These are phyloP conservation scores for Dryas alaskensis DNA, from an alignment of 306 rosid species.

Conservation along the genomic window DNA sequence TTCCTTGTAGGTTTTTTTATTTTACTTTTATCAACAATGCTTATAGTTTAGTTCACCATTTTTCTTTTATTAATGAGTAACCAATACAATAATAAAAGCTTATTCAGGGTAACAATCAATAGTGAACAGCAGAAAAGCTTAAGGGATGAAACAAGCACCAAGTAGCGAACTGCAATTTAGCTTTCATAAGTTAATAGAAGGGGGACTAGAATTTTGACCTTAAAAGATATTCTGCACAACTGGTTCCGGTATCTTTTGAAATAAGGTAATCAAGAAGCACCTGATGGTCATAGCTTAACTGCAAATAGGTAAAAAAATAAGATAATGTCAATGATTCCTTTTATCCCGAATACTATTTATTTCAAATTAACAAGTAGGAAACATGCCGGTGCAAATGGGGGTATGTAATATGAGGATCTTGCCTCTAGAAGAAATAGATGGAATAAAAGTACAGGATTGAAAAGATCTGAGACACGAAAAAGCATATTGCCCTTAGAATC, in stretches of 20 bases:
- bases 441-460: constrained; percentile 67
- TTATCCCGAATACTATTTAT: background rate
- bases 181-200: background rate
- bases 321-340: background rate
- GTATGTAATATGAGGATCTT: constrained; percentile 24
- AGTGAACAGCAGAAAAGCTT: background rate
- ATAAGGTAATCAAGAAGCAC: constrained; percentile 93
- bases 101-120: no score
- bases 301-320: constrained; percentile 34
- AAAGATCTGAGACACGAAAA: constrained; percentile 50
- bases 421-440: constrained; percentile 81
- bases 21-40: no score
- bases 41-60: background rate
- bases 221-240: constrained; percentile 79
- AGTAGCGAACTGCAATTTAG: background rate
- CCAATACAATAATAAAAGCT: background rate
- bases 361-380: constrained; percentile 8
- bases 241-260: constrained; percentile 79
- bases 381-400: constrained; percentile 9
- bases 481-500: constrained; percentile 44
- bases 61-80: background rate
- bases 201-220: constrained; percentile 39
- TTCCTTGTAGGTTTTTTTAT: background rate
- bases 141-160: background rate
- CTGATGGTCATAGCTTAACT: constrained; percentile 92